These are phyloP conservation scores for Berkeleyomyces rouxiae DNA, from an alignment of 2,329 filamentous ascomycete species.

Conservation along the genomic window DNA sequence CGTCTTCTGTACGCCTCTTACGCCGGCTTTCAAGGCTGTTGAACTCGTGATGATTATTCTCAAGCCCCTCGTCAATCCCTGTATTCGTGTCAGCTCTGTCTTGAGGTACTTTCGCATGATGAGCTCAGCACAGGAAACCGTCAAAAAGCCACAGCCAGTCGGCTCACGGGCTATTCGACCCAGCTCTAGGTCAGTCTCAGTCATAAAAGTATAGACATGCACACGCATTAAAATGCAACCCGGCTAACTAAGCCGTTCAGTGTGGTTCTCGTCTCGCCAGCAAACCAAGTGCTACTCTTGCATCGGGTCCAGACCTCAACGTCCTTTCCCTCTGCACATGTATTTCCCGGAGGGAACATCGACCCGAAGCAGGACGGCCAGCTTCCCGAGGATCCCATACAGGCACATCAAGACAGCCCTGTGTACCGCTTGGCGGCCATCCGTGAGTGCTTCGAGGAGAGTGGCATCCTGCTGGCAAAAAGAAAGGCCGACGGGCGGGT, in stretches of 20 bases:
- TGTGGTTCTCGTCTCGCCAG: slow-evolving; percentile 68
- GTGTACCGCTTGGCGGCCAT: slow-evolving; percentile 72
- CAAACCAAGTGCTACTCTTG: slow-evolving; percentile 75
- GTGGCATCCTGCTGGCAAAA: slow-evolving; percentile 62
- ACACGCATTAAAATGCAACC: background rate
- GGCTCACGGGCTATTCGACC: background rate
- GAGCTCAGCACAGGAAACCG: background rate
- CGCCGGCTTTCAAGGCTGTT: background rate
- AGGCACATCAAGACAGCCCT: slow-evolving; percentile 51
- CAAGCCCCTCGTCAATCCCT: too few species aligned
- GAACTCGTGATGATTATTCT: background rate
- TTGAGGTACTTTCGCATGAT: background rate
- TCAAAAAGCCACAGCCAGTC: background rate
- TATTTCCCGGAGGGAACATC: slow-evolving; percentile 85
- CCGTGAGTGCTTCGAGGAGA: slow-evolving; percentile 89
- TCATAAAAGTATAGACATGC: too few species aligned
- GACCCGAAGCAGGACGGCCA: slow-evolving; percentile 59
- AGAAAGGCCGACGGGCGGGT: slow-evolving; percentile 29
- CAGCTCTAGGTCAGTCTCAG: slow-evolving; percentile 3
- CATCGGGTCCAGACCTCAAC: slow-evolving; percentile 69
- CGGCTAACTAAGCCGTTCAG: slow-evolving; percentile 8
- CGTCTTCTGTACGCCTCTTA: background rate
- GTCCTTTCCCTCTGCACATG: slow-evolving; percentile 80
- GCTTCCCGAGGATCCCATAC: slow-evolving; percentile 31
- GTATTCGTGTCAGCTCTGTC: background rate